Conservation (phyloP, 2,329 filamentous ascomycete species). For the Shiraia bambusicola region DNA sequence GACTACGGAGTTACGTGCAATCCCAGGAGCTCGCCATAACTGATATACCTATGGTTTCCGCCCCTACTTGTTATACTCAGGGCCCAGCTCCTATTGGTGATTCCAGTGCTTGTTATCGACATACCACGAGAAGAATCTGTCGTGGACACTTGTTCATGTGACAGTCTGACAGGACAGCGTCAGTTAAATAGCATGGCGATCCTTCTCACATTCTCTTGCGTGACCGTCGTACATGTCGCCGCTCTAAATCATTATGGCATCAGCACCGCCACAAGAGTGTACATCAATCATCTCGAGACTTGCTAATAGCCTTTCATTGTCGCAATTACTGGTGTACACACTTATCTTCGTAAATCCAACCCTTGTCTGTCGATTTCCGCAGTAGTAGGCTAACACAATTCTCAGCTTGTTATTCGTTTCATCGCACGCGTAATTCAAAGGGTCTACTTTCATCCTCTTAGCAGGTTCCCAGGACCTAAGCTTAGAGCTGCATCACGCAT, state of each 20-base stretch:
- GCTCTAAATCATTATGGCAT: constrained; percentile 4
- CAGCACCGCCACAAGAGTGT: constrained; percentile 3
- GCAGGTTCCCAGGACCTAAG: constrained; percentile 48
- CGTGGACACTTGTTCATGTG: too few species aligned
- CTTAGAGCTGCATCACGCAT: constrained; percentile 40
- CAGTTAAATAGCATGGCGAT: too few species aligned
- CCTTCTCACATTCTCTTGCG: background rate
- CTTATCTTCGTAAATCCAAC: constrained; percentile 5
- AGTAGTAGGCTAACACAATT: constrained; percentile 1
- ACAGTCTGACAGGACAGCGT: too few species aligned
- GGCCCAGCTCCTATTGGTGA: too few species aligned
- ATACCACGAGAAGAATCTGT: too few species aligned
- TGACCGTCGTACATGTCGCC: background rate
- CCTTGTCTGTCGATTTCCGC: background rate
- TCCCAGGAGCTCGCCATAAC: too few species aligned
- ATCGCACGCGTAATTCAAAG: constrained; percentile 36
- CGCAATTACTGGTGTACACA: constrained; percentile 4
- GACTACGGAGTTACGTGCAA: too few species aligned
- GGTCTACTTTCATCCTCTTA: constrained; percentile 40
- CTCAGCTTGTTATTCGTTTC: constrained; percentile 16
- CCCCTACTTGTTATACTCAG: too few species aligned
- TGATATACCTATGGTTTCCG: too few species aligned
- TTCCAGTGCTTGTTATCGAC: too few species aligned
- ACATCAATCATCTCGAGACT: background rate
- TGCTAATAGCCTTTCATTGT: constrained; percentile 4